Evolutionary conservation across 2,329 filamentous ascomycete genomes (phyloP), one percentile per base, ranked within the genome.

Genomic region (Ophiocordyceps unilateralis): DNA sequence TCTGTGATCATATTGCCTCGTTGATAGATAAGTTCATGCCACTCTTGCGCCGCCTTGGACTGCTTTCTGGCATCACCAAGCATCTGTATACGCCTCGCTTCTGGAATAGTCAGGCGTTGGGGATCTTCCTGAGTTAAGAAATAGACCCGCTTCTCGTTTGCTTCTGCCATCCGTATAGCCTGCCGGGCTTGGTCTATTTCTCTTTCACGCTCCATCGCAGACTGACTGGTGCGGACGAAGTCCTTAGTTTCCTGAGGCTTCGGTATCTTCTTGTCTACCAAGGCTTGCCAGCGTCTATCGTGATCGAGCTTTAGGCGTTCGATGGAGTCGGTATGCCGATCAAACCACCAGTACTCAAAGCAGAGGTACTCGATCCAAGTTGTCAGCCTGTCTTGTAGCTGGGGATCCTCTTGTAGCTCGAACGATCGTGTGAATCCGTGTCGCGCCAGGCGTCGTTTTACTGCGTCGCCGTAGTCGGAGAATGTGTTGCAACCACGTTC

Each of bases 361-460:
- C 44, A 47, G 20, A 63, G 53, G 47, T 58, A 63, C 46, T 63
- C 58, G 43, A 61, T 58, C 59, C 58, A 61, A 5, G 53, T 60
- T 23, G 56, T 52, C 40, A 60, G 43, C 43, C 53, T 50, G 42
- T 57, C 54, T 44, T 62, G 54, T 8, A 47, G 46, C 41, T 46
- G 47, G 1, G 51, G 51, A 41, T 59, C 53, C 39, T 57, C 41
- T 36, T 53, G 30, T 23, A 62, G 48, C 37, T 58, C 40, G 44
- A 61, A 58, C 12, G 47, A 28, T 43, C 48, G 52, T 1, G 45
- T 50, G 38, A 61, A 58, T 41, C 48, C 51, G 46, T 62, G 53
- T 34, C 48, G 42, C 14, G 42, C 43, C 8, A 61, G 51, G 11
- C 53, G 53, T 21, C 46, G 44, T 44, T 55, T 51, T 8, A 52